Evolutionary conservation across 768 basidiomycete genomes (phyloP).

Genomic region (Calocybe indica): DNA sequence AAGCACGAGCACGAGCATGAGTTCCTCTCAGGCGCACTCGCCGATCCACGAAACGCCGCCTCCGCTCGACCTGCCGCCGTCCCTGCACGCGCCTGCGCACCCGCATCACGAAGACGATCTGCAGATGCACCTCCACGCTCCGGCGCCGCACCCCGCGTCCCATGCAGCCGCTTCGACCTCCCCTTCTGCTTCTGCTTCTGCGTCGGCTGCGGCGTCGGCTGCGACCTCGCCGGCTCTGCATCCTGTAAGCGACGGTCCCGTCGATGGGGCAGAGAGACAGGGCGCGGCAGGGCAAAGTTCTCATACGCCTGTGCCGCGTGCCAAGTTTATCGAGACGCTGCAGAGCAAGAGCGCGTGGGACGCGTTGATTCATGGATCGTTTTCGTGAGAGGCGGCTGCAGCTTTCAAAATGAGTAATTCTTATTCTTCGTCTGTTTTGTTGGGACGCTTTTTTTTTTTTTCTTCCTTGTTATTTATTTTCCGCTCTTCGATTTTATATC

Average conservation of each 20-base stretch:
- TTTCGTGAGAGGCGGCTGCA: conserved; percentile 31
- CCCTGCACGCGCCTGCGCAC: neutral
- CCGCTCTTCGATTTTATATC: too few relatives aligned
- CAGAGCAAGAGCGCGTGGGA: conserved; percentile 64
- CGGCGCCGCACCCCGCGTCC: conserved; percentile 3
- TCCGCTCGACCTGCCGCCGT: neutral
- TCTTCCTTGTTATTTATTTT: neutral
- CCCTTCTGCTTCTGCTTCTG: conserved; percentile 9
- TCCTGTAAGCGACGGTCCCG: too few relatives aligned
- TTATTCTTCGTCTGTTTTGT: neutral
- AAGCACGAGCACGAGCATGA: too few relatives aligned
- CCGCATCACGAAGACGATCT: too few relatives aligned
- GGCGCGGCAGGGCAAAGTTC: too few relatives aligned
- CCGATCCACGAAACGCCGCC: neutral
- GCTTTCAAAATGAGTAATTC: neutral
- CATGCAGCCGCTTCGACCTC: conserved; percentile 12
- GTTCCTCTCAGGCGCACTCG: neutral
- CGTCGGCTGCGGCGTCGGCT: neutral
- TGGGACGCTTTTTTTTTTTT: neutral
- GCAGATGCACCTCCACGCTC: too few relatives aligned
- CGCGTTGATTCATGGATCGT: conserved; percentile 61
- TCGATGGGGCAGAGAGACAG: too few relatives aligned
- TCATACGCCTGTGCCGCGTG: conserved; percentile 19
- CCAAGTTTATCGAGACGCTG: conserved; percentile 51
- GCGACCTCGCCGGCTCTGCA: conserved; percentile 3